These are phyloP conservation scores for Ophiostoma perfectum DNA, from an alignment of 2,329 filamentous ascomycete genomes.

Conservation along the genomic window DNA sequence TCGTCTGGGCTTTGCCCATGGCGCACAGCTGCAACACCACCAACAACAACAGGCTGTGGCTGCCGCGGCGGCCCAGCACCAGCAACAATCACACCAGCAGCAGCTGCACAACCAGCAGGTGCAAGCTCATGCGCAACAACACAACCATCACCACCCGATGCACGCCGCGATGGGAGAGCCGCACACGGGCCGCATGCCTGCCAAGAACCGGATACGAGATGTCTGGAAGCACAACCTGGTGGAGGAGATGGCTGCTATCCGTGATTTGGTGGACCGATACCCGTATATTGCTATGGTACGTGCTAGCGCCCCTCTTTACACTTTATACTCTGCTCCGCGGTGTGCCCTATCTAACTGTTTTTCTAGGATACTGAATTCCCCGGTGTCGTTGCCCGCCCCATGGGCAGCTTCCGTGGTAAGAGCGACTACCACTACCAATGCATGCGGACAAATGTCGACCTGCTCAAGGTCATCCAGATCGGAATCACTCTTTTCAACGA, in stretches of 20 bases:
- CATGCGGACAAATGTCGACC: conserved; percentile 90
- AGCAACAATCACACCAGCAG: conserved; percentile 38
- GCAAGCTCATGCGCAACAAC: conserved; percentile 39
- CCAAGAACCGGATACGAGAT: conserved; percentile 81
- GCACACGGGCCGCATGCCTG: conserved; percentile 51
- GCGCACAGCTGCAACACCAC: conserved; percentile 51
- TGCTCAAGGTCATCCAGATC: conserved; percentile 95
- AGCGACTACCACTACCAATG: conserved; percentile 99
- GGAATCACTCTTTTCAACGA: conserved; percentile 90
- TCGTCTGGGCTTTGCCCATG: conserved; percentile 79
- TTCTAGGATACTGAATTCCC: conserved; percentile 91
- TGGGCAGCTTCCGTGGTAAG: conserved; percentile 90
- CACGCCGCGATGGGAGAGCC: conserved; percentile 41
- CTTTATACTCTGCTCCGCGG: conserved; percentile 9
- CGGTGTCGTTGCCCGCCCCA: conserved; percentile 91
- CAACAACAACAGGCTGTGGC: conserved; percentile 55
- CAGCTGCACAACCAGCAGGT: conserved; percentile 42
- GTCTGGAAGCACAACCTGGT: conserved; percentile 91
- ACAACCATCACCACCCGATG: conserved; percentile 38
- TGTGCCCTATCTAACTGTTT: conserved; percentile 17
- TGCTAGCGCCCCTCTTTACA: background rate
- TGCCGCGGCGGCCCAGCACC: conserved; percentile 48
- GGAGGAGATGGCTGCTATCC: conserved; percentile 80
- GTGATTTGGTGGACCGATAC: conserved; percentile 81
- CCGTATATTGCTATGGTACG: conserved; percentile 96